Conservation (phyloP, 257 asterid species). For the Gynochthodes officinalis region DNA sequence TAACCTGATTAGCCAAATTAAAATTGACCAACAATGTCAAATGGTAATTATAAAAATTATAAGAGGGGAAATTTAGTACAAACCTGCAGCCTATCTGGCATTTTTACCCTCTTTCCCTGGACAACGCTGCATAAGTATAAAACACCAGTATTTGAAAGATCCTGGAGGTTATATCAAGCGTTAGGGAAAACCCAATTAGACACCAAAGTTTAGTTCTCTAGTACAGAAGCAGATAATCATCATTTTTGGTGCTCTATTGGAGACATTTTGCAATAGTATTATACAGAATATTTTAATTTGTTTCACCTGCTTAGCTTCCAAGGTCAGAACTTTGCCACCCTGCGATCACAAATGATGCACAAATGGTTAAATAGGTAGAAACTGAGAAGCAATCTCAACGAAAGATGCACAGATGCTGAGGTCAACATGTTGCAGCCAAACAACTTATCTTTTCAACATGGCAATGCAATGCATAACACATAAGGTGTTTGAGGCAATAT, state of each 20-base stretch:
- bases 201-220: neutral
- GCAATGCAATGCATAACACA: constrained; percentile 36
- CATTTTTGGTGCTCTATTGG: neutral
- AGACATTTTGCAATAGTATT: no score
- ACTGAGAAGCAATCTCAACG: neutral
- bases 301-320: constrained; percentile 58
- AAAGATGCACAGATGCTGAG: neutral
- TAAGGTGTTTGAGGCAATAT: no score
- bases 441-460: neutral
- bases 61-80: neutral
- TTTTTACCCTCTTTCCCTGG: constrained; percentile 49
- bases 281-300: neutral
- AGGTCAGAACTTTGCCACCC: constrained; percentile 67
- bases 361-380: constrained; percentile 3
- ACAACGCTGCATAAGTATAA: constrained; percentile 59
- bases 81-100: constrained; percentile 69
- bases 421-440: neutral
- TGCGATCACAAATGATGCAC: constrained; percentile 29
- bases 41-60: neutral
- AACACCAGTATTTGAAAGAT: constrained; percentile 73
- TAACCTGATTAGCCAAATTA: neutral
- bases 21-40: constrained; percentile 5
- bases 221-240: neutral
- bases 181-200: neutral
- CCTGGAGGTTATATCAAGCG: constrained; percentile 36